These are phyloP conservation scores for Agaricus sinodeliciosus DNA, from an alignment of 768 basidiomycete genomes.

Conservation along the genomic window DNA sequence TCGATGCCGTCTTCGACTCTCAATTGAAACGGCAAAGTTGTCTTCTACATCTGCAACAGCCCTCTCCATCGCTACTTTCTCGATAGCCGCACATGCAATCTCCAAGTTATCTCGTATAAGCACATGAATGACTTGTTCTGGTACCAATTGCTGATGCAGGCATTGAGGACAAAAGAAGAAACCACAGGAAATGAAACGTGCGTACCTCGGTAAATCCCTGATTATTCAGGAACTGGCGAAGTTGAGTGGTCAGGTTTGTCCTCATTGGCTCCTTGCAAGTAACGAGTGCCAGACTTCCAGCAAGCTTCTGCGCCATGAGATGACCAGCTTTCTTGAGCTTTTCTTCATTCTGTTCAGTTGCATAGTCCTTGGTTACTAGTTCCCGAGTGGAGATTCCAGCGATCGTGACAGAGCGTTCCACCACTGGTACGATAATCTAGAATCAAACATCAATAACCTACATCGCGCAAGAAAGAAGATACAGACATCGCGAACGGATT, in stretches of 20 bases:
- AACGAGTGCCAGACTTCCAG: conserved; percentile 91
- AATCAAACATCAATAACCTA: not conserved
- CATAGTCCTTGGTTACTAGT: conserved; percentile 93
- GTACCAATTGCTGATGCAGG: conserved; percentile 49
- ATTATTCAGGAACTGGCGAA: conserved; percentile 77
- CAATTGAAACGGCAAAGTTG: conserved; percentile 75
- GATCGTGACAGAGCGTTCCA: conserved; percentile 96
- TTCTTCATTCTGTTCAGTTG: conserved; percentile 84
- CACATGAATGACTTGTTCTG: conserved; percentile 73
- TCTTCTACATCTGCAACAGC: conserved; percentile 93
- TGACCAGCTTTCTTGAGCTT: conserved; percentile 90
- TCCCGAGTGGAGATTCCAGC: conserved; percentile 97
- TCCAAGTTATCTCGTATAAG: conserved; percentile 92
- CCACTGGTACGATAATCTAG: conserved; percentile 93
- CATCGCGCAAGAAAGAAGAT: not conserved
- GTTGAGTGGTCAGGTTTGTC: conserved; percentile 83
- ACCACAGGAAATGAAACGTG: not conserved
- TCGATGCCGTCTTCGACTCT: conserved; percentile 77
- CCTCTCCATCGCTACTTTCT: conserved; percentile 96
- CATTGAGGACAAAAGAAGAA: conserved; percentile 1
- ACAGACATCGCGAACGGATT: conserved; percentile 86
- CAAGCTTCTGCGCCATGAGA: conserved; percentile 94
- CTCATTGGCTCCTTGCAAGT: conserved; percentile 97
- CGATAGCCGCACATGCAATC: conserved; percentile 87
- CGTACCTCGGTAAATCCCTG: conserved; percentile 85